Evolutionary conservation across 1,139 yeast species (phyloP).

Genomic region (Nakaseomyces delphensis): DNA sequence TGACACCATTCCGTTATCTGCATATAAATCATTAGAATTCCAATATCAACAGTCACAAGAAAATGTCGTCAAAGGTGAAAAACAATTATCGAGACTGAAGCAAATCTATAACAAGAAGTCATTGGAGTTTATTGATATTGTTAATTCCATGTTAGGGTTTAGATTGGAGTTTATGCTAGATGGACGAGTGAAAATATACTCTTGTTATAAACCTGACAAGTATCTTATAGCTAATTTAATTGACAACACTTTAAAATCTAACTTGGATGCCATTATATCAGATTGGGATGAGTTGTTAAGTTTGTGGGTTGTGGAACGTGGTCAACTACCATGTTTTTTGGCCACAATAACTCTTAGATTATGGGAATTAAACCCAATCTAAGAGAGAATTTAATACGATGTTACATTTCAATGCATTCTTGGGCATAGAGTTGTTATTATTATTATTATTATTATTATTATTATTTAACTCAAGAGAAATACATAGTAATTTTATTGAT

Average conservation of each 20-base stretch:
- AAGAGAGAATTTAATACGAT: no score
- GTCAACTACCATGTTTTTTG: constrained; percentile 70
- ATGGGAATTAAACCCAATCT: constrained; percentile 34
- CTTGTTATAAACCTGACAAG: constrained; percentile 40
- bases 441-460: no score
- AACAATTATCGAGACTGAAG: constrained; percentile 51
- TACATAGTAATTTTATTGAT: background rate
- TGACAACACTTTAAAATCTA: constrained; percentile 31
- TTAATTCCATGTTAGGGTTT: constrained; percentile 65
- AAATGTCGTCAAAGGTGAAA: constrained; percentile 45
- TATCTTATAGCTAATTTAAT: constrained; percentile 31
- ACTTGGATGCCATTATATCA: constrained; percentile 22
- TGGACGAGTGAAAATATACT: constrained; percentile 56
- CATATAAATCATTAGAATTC: constrained; percentile 54
- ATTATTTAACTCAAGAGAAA: background rate
- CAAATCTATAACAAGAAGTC: constrained; percentile 64
- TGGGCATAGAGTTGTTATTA: no score
- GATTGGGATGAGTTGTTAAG: constrained; percentile 49
- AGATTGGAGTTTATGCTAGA: constrained; percentile 62
- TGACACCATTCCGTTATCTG: constrained; percentile 47
- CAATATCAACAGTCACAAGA: constrained; percentile 45
- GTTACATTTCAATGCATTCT: no score
- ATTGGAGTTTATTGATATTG: constrained; percentile 61
- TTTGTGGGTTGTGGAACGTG: constrained; percentile 61
- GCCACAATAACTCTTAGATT: constrained; percentile 66